Evolutionary conservation across 371 early-diverging fungal species (phyloP), one percentile per base, ranked within the genome.

Genomic region (Nematocida major): DNA sequence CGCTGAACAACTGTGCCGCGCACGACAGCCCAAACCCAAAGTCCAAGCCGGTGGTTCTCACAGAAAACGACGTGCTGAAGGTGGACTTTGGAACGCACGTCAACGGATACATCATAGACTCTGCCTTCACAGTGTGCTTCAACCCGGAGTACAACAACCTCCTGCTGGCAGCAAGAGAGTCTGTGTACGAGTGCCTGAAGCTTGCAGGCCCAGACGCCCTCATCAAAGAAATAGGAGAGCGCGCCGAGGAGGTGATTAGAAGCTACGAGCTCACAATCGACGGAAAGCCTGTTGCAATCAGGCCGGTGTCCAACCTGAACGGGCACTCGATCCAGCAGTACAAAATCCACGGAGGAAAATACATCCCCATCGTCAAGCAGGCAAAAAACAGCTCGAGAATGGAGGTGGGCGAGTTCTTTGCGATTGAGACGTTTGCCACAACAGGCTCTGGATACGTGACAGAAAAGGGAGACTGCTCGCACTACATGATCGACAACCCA

Each of bases 21-120:
- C 99, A 99, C 81, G 96, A 91, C 82, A 95, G 97, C 3, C 95
- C 96, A 3, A 97, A 96, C 81, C 89, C 94, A 42, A 96, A 95
- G 7, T 95, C 97, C 80, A 89, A 88, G 73, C 91, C 91, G 0
- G 92, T 93, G 2, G n/a, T 81, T 30, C 81, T 99, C 54, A 78
- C 87, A 59, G 89, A 92, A 68, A 91, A 89, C 63, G 98, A 97
- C 87, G 94, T 99, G 18, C 87, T 93, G 86, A 99, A 99, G 88
- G 88, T 99, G 36, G 99, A 99, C 85, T 93, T 97, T 85, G 99
- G 99, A 68, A 90, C 90, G 13, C 99, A 99, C 54, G 89, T 93
- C 42, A 91, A 93, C 69, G 99, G 95, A 63, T 87, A 91, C 67
- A 99, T 97, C 69, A 90, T 97, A 66, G 97, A 99, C 82, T 93